Evolutionary conservation across 1,139 yeast species (phyloP), one percentile per base, ranked within the genome.

Genomic region (Nematodospora anomalae): DNA sequence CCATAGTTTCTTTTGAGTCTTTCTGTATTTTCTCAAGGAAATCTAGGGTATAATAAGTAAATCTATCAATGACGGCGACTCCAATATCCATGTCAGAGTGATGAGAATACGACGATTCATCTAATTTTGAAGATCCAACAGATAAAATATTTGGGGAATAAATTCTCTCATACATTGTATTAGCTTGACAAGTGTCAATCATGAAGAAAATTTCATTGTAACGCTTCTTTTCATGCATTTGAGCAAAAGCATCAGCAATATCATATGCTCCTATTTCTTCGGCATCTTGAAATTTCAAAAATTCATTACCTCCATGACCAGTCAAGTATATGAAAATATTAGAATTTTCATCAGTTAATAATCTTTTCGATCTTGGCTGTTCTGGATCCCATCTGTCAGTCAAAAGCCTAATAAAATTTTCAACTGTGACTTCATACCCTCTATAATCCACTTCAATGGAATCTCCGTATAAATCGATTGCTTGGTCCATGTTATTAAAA

Each of bases 131-230:
- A 1, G 97, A 88, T 0, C 98, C 99, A 30, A 92, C 95, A 0
- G 97, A 89, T 40, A 92, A 67, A 32, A 92, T 79, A 57, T 92
- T 90, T 26, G 98, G 98, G 7, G 96, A 85, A 57, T 89, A 89
- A 56, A 90, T 83, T 55, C 85, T 77, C 40, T 94, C 83, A 62
- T 86, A 92, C 98, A 92, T 92, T 13, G 98, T 88, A 61, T 92
- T 92, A 21, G 98, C 98, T 64, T 92, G 98, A 58, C 99, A 92
- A 0, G 99, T 92, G 59, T 92, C 99, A 47, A 92, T 86, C 97
- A 92, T 92, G 62, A 92, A 92, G 55, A 92, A 79, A 28, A 92
- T 87, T 66, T 94, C 98, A 52, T 90, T 89, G 63, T 92, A 92
- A 38, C 98, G 73, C 52, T 85, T 84, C 76, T 90, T 90, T 57